phyloP scores from a whole-genome alignment of 345 rosid species.

The Syzygium grande region DNA sequence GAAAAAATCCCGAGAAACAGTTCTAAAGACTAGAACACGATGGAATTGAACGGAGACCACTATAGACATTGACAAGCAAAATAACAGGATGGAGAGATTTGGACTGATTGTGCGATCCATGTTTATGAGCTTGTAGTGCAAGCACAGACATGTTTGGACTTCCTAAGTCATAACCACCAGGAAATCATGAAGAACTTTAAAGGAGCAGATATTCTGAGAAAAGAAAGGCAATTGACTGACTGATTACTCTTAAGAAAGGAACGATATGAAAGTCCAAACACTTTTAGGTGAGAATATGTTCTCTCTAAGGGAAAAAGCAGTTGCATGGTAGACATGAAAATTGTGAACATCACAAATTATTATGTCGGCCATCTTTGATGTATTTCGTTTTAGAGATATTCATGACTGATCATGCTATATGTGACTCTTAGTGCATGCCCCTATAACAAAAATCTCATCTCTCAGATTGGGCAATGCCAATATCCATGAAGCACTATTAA shows the following conservation, averaged over 20 bases:
- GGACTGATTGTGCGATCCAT: neutral
- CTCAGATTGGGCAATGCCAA: neutral
- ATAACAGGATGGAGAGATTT: neutral
- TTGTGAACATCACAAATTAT: neutral
- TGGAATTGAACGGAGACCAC: neutral
- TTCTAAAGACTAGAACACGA: neutral
- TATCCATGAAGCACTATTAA: neutral
- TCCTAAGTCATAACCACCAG: neutral
- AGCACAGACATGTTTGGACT: neutral
- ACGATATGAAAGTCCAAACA: neutral
- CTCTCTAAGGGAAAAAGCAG: neutral
- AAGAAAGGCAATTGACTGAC: neutral
- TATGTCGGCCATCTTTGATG: neutral
- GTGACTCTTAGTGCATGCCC: neutral
- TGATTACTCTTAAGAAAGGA: neutral
- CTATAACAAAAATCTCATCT: neutral
- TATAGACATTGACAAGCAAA: neutral
- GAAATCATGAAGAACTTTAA: neutral
- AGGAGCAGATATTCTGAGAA: neutral
- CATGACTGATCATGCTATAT: neutral
- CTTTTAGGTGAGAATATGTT: neutral
- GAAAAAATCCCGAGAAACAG: constrained; percentile 9
- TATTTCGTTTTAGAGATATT: neutral
- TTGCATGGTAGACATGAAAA: neutral
- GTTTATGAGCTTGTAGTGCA: neutral